A percentile compares a stretch with the other conserved stretches of the same genome.
These are phyloP conservation scores for Pseudozyma hubeiensis DNA, from an alignment of 1,284 basidiomycete genomes.

Conservation along the genomic window DNA sequence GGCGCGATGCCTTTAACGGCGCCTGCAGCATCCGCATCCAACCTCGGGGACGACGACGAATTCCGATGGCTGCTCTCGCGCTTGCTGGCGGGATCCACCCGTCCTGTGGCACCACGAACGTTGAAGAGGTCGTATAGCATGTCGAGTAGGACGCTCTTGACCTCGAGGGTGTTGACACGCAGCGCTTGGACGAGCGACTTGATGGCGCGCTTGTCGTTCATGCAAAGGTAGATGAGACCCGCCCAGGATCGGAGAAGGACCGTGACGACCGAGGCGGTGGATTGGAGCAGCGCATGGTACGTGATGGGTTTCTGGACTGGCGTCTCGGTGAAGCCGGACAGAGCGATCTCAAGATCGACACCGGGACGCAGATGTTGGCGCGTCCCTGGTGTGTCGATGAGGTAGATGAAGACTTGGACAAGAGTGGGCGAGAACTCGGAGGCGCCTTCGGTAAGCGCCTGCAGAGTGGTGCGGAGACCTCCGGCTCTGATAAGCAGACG, in stretches of 20 bases:
- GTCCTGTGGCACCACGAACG: slow-evolving; percentile 35
- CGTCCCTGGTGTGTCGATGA: slow-evolving; percentile 86
- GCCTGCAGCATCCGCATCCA: slow-evolving; percentile 3
- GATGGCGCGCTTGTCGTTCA: slow-evolving; percentile 87
- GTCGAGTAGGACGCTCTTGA: slow-evolving; percentile 77
- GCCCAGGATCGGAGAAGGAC: slow-evolving; percentile 90
- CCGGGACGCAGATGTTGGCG: slow-evolving; percentile 83
- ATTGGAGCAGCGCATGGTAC: slow-evolving; percentile 74
- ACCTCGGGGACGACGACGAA: slow-evolving; percentile 17
- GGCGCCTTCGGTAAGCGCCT: slow-evolving; percentile 87
- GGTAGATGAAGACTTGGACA: slow-evolving; percentile 83
- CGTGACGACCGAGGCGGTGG: slow-evolving; percentile 81
- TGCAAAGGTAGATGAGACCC: slow-evolving; percentile 92
- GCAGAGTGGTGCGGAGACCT: slow-evolving; percentile 86
- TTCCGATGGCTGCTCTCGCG: slow-evolving; percentile 39
- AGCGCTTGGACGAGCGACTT: slow-evolving; percentile 85
- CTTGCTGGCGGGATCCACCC: slow-evolving; percentile 45
- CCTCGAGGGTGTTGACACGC: slow-evolving; percentile 85
- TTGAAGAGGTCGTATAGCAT: slow-evolving; percentile 94
- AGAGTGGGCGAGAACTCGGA: slow-evolving; percentile 85
- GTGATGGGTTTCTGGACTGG: slow-evolving; percentile 78
- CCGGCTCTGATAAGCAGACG: slow-evolving; percentile 83
- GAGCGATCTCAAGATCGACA: slow-evolving; percentile 84
- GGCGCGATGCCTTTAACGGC: slow-evolving; percentile 15
- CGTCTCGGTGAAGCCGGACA: slow-evolving; percentile 73